Base-by-base conservation (phyloP, 768 basidiomycete genomes). In the Hericium rajendrae region DNA sequence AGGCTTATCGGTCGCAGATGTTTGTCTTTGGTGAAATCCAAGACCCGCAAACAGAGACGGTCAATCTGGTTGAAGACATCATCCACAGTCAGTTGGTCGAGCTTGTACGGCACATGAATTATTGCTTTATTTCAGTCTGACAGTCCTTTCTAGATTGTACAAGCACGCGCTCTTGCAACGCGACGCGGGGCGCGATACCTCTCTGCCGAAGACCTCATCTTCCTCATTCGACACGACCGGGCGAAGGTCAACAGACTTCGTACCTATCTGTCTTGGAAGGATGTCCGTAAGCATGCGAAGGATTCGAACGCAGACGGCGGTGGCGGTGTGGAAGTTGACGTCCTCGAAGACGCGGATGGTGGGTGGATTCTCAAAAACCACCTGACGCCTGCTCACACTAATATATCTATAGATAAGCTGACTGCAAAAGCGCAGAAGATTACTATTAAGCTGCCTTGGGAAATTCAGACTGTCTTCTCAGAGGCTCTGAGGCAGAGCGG, bases 11-110 rank as follows among this genome's bases (percentile, higher is more conserved):
- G 4, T 32, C 32, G 28, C 60, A 93, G 91, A 93, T 97, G 91
- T 97, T 95, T 67, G 94, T 97, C 48, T 95, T 97, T 70, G 93
- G 93, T 9, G 93, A 94, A 72, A 89, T 95, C 3, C 89, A 93
- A 67, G 92, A 95, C 57, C 91, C 94, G 2, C 81, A 85, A 55
- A 76, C 78, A 13, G 92, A 92, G 56, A 93, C 94, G 0, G 88
- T 94, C 13, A 90, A 90, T 65, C 80, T 94, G 37, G 90, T 98
- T n/a, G 94, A 97, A 69, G 94, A 98, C 67, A 91, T 95, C 53
- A 89, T 95, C 18, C 81, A 90, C 39, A 79, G 88, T 54, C 93
- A 97, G 62, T 78, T 98, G 48, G 88, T 94, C 56, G 93, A 97
- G 70, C 82, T 97, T 54, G 94, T 94, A 57, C 40, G 18, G 22